phyloP scores from a whole-genome alignment of 1,284 basidiomycete genomes.

The Ganoderma leucocontextum region DNA sequence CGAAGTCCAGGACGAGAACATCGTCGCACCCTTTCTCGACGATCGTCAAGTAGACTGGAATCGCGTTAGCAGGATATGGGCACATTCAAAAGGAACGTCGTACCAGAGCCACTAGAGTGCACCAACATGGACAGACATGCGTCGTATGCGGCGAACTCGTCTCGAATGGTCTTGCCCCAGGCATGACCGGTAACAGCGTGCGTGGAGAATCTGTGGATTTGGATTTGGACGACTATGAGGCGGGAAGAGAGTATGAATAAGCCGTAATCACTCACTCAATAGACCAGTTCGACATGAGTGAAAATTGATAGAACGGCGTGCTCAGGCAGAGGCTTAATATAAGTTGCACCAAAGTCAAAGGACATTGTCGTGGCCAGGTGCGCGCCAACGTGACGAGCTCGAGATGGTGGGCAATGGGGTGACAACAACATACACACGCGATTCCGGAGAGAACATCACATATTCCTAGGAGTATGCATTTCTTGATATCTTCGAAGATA shows the following conservation, averaged over 20 bases:
- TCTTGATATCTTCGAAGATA: no score
- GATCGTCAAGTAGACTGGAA: not conserved
- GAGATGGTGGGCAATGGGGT: not conserved
- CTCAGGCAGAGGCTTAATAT: not conserved
- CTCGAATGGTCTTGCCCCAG: not conserved
- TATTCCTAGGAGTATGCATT: no score
- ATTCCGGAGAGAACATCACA: no score
- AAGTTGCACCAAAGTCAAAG: not conserved
- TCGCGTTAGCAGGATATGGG: not conserved
- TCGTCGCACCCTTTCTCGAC: not conserved
- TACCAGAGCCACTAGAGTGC: not conserved
- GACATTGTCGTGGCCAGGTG: not conserved
- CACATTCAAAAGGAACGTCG: not conserved
- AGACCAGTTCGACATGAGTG: not conserved
- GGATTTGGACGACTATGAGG: not conserved
- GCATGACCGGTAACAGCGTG: not conserved
- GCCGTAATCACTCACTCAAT: not conserved
- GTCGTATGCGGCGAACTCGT: not conserved
- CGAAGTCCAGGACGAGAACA: not conserved
- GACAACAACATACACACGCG: no score
- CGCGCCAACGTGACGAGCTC: not conserved
- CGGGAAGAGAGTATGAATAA: not conserved
- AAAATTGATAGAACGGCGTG: not conserved
- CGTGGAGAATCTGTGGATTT: not conserved
- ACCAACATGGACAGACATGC: not conserved